Evolutionary conservation across 768 basidiomycete genomes (phyloP).

Genomic region (Coprinopsis sp.): DNA sequence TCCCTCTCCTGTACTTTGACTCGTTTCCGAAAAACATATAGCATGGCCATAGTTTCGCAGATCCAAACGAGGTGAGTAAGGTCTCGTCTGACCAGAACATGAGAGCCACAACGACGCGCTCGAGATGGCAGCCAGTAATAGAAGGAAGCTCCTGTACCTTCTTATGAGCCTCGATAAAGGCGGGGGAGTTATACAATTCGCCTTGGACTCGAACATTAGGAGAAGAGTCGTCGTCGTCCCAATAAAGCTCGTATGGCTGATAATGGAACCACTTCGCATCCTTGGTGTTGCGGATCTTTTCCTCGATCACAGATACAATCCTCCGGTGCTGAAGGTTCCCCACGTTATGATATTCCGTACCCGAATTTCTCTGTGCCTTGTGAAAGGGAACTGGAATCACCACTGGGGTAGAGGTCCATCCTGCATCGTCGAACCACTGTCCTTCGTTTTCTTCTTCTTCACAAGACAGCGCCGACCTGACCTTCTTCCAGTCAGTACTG

Average conservation of each 20-base stretch:
- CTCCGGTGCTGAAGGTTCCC: background rate
- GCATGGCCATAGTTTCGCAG: constrained; percentile 15
- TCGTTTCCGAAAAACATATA: constrained; percentile 16
- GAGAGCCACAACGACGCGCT: constrained; percentile 18
- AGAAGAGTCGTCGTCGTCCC: background rate
- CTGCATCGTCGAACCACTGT: background rate
- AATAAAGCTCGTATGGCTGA: constrained; percentile 12
- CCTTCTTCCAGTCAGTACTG: background rate
- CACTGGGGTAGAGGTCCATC: background rate
- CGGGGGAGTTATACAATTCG: constrained; percentile 19
- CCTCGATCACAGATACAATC: background rate
- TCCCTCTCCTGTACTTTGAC: constrained; percentile 16
- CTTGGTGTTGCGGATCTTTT: background rate
- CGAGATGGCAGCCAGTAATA: constrained; percentile 9
- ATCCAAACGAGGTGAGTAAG: constrained; percentile 14
- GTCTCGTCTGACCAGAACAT: constrained; percentile 24
- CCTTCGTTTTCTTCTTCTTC: background rate
- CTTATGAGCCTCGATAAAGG: constrained; percentile 14
- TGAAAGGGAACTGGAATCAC: background rate
- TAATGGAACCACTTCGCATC: constrained; percentile 12
- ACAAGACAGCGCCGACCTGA: background rate
- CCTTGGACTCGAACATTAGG: constrained; percentile 10
- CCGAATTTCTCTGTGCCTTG: background rate
- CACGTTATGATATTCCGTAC: background rate
- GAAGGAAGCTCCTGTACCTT: background rate